Evolutionary conservation across 176 grass and related monocot genomes (phyloP), one percentile per base, ranked within the genome.

Genomic region (Coix lacrymajobi): DNA sequence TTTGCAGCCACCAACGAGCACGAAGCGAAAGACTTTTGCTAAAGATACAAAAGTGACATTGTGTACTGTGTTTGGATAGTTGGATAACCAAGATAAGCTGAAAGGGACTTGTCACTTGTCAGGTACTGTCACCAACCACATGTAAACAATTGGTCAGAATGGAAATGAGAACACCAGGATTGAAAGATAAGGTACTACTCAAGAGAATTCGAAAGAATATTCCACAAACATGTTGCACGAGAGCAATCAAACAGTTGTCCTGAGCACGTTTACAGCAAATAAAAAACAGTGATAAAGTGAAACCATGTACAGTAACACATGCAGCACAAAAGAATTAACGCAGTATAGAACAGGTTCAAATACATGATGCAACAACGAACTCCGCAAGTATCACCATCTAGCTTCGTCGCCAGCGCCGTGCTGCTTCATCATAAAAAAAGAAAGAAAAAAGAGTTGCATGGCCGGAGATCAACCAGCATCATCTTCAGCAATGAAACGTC

Each of bases 111-210:
- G 36, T 67, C 83, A 83, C 66, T 77, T 61, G 58, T 75, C 79
- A 73, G 45, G 45, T 48, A 79, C 22, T 25, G 24, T 49, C 60
- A 86, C 74, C 84, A 83, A 90, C 84, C 79, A 86, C 78, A 78
- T 40, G 39, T 54, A 37, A 82, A 86, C 73, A 86, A 79, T 90
- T 86, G 88, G 83, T 83, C 79, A 72, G 76, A 86, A 82, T 79
- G 29, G 13, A 73, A 78, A 38, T 38, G 56, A 34, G 44, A 66
- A 56, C 83, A 85, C 44, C 71, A 65, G 41, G 64, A 29, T 81
- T 33, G 39, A 73, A 66, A 86, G 72, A 29, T 77, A 57, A 78
- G 72, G 43, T 82, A 19, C 69, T 36, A 32, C 66, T 70, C 19
- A 31, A 65, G 37, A 34, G 73, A 66, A 78, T 72, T 51, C 41